Conservation (phyloP, 106 monocot species). For the Dioscorea alata region DNA sequence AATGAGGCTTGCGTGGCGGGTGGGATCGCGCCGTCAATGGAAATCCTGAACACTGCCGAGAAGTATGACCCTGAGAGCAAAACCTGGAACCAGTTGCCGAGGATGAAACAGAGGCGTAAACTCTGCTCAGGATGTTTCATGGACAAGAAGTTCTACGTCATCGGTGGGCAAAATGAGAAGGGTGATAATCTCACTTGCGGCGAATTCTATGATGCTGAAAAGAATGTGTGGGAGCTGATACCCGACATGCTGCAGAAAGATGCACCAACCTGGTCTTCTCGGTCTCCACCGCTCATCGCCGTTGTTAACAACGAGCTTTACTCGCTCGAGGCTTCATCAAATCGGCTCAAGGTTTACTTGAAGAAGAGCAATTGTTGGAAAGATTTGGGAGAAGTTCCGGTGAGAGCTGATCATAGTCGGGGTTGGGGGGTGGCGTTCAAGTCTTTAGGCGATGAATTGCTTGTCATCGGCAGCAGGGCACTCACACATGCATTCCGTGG, state of each 20-base stretch:
- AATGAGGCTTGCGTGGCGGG: constrained; percentile 31
- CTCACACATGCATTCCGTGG: constrained; percentile 9
- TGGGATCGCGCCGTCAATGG: constrained; percentile 3
- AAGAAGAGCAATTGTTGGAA: constrained; percentile 35
- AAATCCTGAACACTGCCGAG: constrained; percentile 29
- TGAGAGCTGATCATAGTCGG: constrained; percentile 33
- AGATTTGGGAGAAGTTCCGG: constrained; percentile 25
- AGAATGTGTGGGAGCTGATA: constrained; percentile 17
- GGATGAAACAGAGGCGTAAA: constrained; percentile 19
- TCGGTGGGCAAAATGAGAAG: constrained; percentile 33
- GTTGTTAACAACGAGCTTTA: constrained; percentile 33
- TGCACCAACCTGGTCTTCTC: constrained; percentile 17
- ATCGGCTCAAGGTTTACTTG: constrained; percentile 30
- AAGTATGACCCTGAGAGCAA: constrained; percentile 19
- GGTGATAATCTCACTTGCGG: constrained; percentile 27
- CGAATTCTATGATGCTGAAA: constrained; percentile 19
- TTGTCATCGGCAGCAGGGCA: constrained; percentile 19
- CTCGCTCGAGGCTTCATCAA: constrained; percentile 27
- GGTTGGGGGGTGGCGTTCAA: constrained; percentile 48
- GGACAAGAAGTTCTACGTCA: constrained; percentile 32
- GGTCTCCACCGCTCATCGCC: constrained; percentile 33
- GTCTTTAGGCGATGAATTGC: constrained; percentile 30
- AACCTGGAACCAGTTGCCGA: constrained; percentile 18
- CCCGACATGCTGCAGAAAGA: constrained; percentile 24
- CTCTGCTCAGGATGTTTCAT: constrained; percentile 35